Conservation (phyloP, 306 rosid species). For the Pterocarpus santalinus region DNA sequence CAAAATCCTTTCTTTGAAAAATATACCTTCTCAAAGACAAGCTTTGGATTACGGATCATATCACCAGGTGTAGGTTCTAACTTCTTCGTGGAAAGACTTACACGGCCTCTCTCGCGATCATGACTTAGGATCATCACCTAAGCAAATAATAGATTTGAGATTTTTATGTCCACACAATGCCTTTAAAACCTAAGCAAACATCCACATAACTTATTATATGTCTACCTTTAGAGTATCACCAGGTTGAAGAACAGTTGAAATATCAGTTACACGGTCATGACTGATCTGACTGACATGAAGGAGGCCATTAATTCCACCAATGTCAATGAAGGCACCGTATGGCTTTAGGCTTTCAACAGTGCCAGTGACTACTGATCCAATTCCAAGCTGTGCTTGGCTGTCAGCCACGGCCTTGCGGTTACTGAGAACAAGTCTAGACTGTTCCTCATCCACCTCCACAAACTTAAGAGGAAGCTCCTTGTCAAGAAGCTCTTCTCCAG, state of each 20-base stretch:
- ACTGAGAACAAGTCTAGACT: slow-evolving; percentile 87
- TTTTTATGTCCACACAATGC: slow-evolving; percentile 11
- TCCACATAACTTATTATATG: slow-evolving; percentile 10
- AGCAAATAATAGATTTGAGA: slow-evolving; percentile 40
- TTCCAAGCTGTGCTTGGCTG: slow-evolving; percentile 95
- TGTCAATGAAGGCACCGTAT: slow-evolving; percentile 94
- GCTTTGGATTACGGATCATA: slow-evolving; percentile 96
- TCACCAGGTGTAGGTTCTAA: slow-evolving; percentile 98
- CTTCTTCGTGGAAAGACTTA: slow-evolving; percentile 96
- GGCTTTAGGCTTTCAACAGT: slow-evolving; percentile 94
- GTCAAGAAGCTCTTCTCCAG: slow-evolving; percentile 89
- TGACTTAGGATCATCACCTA: slow-evolving; percentile 98
- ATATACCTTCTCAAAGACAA: slow-evolving; percentile 93
- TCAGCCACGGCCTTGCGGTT: slow-evolving; percentile 97
- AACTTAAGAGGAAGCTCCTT: slow-evolving; percentile 92
- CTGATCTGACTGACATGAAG: slow-evolving; percentile 99
- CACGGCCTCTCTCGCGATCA: slow-evolving; percentile 92
- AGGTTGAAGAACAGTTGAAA: slow-evolving; percentile 91
- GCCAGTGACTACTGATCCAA: slow-evolving; percentile 93
- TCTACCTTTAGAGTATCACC: slow-evolving; percentile 93
- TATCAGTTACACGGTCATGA: slow-evolving; percentile 90
- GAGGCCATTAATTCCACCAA: slow-evolving; percentile 97
- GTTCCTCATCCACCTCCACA: slow-evolving; percentile 97
- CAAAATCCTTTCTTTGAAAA: slow-evolving; percentile 41
- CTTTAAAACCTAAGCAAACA: slow-evolving; percentile 31